Evolutionary conservation across 768 basidiomycete genomes (phyloP), one percentile per base, ranked within the genome.

Genomic region (Boletus tomentosulus): DNA sequence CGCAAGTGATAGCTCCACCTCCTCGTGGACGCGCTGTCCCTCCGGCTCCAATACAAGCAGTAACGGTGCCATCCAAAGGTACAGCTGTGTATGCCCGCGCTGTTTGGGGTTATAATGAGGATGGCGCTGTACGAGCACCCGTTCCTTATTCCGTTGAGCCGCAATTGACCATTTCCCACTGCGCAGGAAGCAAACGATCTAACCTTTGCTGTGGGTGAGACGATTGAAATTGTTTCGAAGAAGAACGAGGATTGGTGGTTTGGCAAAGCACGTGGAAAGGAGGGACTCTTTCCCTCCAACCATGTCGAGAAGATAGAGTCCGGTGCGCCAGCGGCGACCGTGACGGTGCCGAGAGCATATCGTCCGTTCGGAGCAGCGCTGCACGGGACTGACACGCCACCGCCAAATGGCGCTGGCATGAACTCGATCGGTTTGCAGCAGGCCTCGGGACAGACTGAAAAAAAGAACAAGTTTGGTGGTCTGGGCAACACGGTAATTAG

Each of bases 221-320:
- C 83, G 43, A 80, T 96, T 54, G 87, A 90, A 53, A 78, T 96
- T 53, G 67, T 89, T 39, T 81, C 86, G 54, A 89, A 93, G 65
- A 87, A 83, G 43, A 92, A 93, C 54, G 75, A 75, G 3, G 92
- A 94, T 67, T 94, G 92, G 92, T 96, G 90, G 91, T 81, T 78
- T 8, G 92, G 92, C 27, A 76, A 69, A 55, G 62, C 78, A 52
- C 78, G 84, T 33, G 85, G 84, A 25, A 77, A 73, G 54, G 79
- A 85, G 51, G 92, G 86, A 4, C 76, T 93, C 35, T 90, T 94
- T 75, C 92, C 92, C 0, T 78, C 86, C 12, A 82, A 81, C 57
- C 80, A 89, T 50, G 87, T 90, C 38, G 83, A 89, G 71, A 84
- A 79, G 62, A 54, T 85, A 28, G 63, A 62, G 24, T 46, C 53